Conservation (phyloP, 768 basidiomycete species). For the Amanita rimosa region DNA sequence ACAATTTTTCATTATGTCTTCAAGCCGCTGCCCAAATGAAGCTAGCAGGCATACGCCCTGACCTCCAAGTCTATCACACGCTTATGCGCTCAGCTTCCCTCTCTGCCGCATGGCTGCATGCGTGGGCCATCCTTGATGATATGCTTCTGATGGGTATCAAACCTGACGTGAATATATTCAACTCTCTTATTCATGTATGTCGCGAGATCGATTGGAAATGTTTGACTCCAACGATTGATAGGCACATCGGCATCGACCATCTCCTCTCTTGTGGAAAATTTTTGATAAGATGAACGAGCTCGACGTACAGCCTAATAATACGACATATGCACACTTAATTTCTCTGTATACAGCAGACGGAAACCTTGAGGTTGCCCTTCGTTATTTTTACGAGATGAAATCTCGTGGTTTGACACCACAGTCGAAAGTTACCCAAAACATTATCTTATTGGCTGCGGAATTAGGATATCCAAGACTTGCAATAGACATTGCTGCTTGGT, state of each 20-base stretch:
- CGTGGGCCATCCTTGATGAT: slow-evolving; percentile 59
- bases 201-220: neutral
- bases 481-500: slow-evolving; percentile 54
- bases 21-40: slow-evolving; percentile 49
- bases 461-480: slow-evolving; percentile 54
- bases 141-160: slow-evolving; percentile 42
- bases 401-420: slow-evolving; percentile 36
- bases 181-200: slow-evolving; percentile 47
- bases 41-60: slow-evolving; percentile 35
- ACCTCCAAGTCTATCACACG: slow-evolving; percentile 42
- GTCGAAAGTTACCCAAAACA: slow-evolving; percentile 33
- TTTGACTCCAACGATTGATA: slow-evolving; percentile 12
- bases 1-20: slow-evolving; percentile 30
- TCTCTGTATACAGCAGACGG: slow-evolving; percentile 27
- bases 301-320: slow-evolving; percentile 35
- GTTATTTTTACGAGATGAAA: slow-evolving; percentile 50
- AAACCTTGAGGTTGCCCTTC: slow-evolving; percentile 59
- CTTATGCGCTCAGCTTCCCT: slow-evolving; percentile 39
- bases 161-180: slow-evolving; percentile 42
- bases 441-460: slow-evolving; percentile 44
- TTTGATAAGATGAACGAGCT: slow-evolving; percentile 44
- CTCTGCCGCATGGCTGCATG: slow-evolving; percentile 34
- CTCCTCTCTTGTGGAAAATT: slow-evolving; percentile 33
- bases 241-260: slow-evolving; percentile 32
- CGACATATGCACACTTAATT: slow-evolving; percentile 46